Evolutionary conservation across 208 protist genomes (phyloP).

Genomic region (Crithidia brevicula): DNA sequence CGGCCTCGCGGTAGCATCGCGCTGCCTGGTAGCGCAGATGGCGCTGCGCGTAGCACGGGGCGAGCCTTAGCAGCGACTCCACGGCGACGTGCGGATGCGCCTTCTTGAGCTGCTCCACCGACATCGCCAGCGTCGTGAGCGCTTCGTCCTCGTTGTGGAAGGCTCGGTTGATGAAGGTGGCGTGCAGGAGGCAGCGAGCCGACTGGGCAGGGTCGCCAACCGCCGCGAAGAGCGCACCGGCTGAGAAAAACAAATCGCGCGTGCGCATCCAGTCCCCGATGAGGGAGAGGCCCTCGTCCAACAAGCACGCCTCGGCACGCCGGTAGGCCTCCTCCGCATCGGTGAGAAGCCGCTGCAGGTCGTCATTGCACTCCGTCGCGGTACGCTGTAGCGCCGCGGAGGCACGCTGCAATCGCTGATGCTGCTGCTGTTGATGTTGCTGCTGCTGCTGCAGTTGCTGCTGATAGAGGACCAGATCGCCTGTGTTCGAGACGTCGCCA

Average conservation of each 20-base stretch:
- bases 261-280: slow-evolving; percentile 68
- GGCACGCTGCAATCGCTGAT: neutral
- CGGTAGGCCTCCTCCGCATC: slow-evolving; percentile 40
- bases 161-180: slow-evolving; percentile 71
- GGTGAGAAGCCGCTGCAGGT: slow-evolving; percentile 21
- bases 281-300: slow-evolving; percentile 57
- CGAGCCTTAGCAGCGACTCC: slow-evolving; percentile 52
- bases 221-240: slow-evolving; percentile 63
- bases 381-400: neutral
- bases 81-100: slow-evolving; percentile 60
- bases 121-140: slow-evolving; percentile 40
- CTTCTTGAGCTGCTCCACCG: slow-evolving; percentile 61
- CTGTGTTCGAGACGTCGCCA: neutral
- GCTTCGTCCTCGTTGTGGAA: slow-evolving; percentile 68
- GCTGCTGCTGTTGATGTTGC: neutral
- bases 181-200: slow-evolving; percentile 62
- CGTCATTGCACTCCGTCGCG: slow-evolving; percentile 1
- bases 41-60: slow-evolving; percentile 36
- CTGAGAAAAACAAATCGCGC: slow-evolving; percentile 71
- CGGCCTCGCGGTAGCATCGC: slow-evolving; percentile 68
- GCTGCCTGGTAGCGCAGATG: slow-evolving; percentile 66
- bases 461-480: neutral
- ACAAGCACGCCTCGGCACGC: slow-evolving; percentile 40
- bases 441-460: slow-evolving; percentile 2
- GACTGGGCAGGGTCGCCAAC: slow-evolving; percentile 46